These are phyloP conservation scores for Dalbergia cultrata DNA, from an alignment of 306 rosid species.

Conservation along the genomic window DNA sequence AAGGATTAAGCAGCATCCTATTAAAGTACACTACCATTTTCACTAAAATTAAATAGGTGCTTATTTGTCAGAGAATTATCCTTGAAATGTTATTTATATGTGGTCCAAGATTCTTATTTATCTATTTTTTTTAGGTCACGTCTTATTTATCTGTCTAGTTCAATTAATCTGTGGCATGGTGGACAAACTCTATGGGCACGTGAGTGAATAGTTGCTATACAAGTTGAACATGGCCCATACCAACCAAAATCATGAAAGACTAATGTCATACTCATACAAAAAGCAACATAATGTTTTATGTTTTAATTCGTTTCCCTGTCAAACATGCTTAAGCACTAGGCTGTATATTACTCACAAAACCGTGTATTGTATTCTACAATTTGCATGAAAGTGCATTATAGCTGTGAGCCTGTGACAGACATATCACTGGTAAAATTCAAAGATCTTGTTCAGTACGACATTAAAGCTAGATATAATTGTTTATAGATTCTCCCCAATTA, in stretches of 20 bases:
- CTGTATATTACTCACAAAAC: slow-evolving; percentile 1
- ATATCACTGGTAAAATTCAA: not conserved
- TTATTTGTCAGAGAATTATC: too few relatives aligned
- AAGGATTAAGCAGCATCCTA: too few relatives aligned
- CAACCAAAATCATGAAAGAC: not conserved
- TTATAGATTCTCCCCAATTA: slow-evolving; percentile 25
- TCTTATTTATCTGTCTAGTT: not conserved
- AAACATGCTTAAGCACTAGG: slow-evolving; percentile 2
- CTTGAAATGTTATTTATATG: too few relatives aligned
- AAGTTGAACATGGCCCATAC: slow-evolving; percentile 30
- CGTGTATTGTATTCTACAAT: not conserved
- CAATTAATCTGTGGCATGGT: not conserved
- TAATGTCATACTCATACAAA: not conserved
- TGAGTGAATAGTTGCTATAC: slow-evolving; percentile 20
- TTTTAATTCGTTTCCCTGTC: slow-evolving; percentile 18
- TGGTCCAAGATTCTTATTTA: too few relatives aligned
- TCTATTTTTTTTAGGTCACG: too few relatives aligned
- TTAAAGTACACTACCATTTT: too few relatives aligned
- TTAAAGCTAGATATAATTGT: not conserved
- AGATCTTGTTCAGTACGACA: not conserved
- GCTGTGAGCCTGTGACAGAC: too few relatives aligned
- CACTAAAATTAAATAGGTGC: too few relatives aligned
- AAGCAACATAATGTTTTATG: slow-evolving; percentile 20
- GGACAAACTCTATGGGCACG: slow-evolving; percentile 4
- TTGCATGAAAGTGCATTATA: too few relatives aligned